A percentile compares a stretch with the other conserved stretches of the same genome.
These are phyloP conservation scores for Kondoa subrosea DNA, from an alignment of 768 basidiomycete species.

Conservation along the genomic window DNA sequence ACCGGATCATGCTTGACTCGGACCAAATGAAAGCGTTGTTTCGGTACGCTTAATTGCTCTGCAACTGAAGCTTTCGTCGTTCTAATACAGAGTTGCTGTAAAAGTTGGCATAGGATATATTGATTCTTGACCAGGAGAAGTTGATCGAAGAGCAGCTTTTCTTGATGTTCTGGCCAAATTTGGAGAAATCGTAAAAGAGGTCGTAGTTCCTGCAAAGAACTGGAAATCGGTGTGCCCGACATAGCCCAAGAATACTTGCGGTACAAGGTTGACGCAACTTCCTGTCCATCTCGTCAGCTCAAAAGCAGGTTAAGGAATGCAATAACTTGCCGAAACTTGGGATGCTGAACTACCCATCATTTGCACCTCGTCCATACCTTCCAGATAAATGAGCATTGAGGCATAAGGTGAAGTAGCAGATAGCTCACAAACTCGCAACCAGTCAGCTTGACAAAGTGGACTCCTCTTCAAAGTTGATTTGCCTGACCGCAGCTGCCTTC, in stretches of 20 bases:
- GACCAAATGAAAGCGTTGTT: slow-evolving; percentile 17
- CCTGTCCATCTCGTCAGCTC: not conserved
- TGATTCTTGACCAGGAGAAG: not conserved
- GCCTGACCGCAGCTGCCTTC: not conserved
- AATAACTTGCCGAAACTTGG: slow-evolving; percentile 17
- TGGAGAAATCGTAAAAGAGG: slow-evolving; percentile 30
- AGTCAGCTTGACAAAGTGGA: slow-evolving; percentile 25
- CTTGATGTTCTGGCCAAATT: slow-evolving; percentile 27
- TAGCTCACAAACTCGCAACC: slow-evolving; percentile 27
- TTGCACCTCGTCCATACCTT: slow-evolving; percentile 34
- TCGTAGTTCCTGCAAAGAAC: slow-evolving; percentile 32
- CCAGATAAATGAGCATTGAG: not conserved
- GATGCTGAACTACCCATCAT: slow-evolving; percentile 21
- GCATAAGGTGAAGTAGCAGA: not conserved
- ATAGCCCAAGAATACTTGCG: slow-evolving; percentile 33
- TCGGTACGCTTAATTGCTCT: slow-evolving; percentile 26
- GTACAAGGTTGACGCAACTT: slow-evolving; percentile 33
- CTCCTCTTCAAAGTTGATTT: slow-evolving; percentile 1
- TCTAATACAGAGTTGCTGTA: not conserved
- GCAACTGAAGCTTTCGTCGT: not conserved
- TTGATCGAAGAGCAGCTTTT: not conserved
- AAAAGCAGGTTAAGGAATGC: not conserved
- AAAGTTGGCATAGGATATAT: not conserved
- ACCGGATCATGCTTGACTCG: not conserved
- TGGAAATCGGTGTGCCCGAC: slow-evolving; percentile 34